Evolutionary conservation across 1,139 yeast species (phyloP).

Genomic region (Yamadazyma jaroonii): DNA sequence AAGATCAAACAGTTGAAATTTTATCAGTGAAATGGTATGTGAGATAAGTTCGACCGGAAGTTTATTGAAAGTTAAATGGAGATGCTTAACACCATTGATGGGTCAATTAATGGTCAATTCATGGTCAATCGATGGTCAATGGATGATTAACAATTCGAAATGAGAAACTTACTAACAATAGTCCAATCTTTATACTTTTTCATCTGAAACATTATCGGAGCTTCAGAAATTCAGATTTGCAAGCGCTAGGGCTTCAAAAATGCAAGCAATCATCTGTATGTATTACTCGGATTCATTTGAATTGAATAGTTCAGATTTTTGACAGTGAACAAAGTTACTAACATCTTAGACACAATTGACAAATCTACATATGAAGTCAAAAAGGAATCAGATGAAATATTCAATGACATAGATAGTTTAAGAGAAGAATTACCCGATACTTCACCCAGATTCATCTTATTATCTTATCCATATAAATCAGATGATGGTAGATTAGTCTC

Average conservation of each 20-base stretch:
- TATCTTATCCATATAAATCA: constrained; percentile 73
- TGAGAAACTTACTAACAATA: constrained; percentile 7
- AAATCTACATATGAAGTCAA: constrained; percentile 54
- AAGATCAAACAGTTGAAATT: neutral
- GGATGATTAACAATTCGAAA: no score
- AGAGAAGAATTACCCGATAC: constrained; percentile 80
- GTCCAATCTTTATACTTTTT: constrained; percentile 57
- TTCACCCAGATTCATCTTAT: constrained; percentile 68
- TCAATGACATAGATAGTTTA: constrained; percentile 54
- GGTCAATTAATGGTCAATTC: no score
- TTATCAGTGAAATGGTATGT: no score
- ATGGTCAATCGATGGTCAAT: no score
- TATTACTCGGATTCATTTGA: no score
- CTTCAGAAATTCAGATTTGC: constrained; percentile 71
- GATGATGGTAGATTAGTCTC: constrained; percentile 70
- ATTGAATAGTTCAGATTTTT: neutral
- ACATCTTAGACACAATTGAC: constrained; percentile 47
- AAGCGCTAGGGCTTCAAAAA: constrained; percentile 60
- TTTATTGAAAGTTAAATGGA: no score
- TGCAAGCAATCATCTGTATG: constrained; percentile 64
- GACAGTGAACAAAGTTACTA: constrained; percentile 17
- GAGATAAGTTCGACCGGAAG: no score
- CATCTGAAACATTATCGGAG: constrained; percentile 59
- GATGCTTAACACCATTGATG: no score
- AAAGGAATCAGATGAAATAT: constrained; percentile 43